These are phyloP conservation scores for Diplocarpon rosae DNA, from an alignment of 2,329 filamentous ascomycete species.

Conservation along the genomic window DNA sequence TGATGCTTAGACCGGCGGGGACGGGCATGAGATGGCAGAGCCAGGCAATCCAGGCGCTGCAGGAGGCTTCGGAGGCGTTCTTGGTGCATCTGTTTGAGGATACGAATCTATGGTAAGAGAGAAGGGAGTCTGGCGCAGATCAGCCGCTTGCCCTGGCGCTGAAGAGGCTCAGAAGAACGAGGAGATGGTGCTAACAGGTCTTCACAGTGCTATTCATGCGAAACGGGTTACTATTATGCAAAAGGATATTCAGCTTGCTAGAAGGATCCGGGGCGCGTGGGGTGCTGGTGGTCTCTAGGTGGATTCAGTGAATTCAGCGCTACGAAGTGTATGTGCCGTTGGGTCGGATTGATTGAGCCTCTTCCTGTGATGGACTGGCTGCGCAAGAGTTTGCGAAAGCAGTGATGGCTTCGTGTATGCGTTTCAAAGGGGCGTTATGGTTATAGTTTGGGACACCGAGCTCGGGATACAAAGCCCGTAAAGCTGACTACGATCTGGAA, in stretches of 20 bases:
- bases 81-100: slow-evolving; percentile 94
- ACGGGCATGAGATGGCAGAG: slow-evolving; percentile 87
- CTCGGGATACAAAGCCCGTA: too few relatives aligned
- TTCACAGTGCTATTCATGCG: slow-evolving; percentile 67
- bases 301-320: too few relatives aligned
- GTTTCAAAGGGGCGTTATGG: too few relatives aligned
- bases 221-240: slow-evolving; percentile 97
- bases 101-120: slow-evolving; percentile 63
- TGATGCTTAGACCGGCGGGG: slow-evolving; percentile 49
- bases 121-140: neutral
- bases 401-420: too few relatives aligned
- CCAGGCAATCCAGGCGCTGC: slow-evolving; percentile 83
- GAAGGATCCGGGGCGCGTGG: slow-evolving; percentile 69
- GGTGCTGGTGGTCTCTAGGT: slow-evolving; percentile 39
- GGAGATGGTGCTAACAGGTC: neutral
- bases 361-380: too few relatives aligned
- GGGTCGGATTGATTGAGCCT: too few relatives aligned
- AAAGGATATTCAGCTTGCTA: slow-evolving; percentile 91
- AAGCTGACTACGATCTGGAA: too few relatives aligned
- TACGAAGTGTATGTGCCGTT: too few relatives aligned
- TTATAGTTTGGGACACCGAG: too few relatives aligned
- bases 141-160: too few relatives aligned
- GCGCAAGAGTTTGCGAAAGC: too few relatives aligned
- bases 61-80: slow-evolving; percentile 94
- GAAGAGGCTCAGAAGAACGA: neutral